Evolutionary conservation across 176 grass and related monocot genomes (phyloP).

Genomic region (Oryza meridionalis): DNA sequence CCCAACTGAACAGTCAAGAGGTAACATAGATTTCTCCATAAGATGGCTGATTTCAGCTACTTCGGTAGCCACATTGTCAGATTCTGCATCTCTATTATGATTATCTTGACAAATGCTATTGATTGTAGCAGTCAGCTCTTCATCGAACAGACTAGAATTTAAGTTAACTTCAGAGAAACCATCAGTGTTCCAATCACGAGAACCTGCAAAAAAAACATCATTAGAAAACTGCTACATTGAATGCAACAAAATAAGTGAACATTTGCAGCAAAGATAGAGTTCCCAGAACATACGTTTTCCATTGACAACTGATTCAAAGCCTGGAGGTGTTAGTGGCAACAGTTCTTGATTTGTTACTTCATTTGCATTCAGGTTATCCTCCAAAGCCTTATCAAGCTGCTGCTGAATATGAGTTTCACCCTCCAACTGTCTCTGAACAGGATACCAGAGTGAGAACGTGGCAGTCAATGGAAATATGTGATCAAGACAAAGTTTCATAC

Average conservation of each 20-base stretch:
- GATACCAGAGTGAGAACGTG: constrained; percentile 7
- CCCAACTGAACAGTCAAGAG: background rate
- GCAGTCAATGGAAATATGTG: constrained; percentile 11
- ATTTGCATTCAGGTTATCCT: constrained; percentile 2
- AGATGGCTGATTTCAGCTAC: constrained; percentile 8
- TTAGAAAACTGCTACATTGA: background rate
- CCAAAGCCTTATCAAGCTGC: constrained; percentile 22
- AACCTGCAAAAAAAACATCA: constrained; percentile 35
- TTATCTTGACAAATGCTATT: background rate
- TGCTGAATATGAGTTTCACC: background rate
- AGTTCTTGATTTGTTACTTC: constrained; percentile 34
- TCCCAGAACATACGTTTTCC: constrained; percentile 23
- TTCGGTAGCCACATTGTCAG: background rate
- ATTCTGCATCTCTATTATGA: background rate
- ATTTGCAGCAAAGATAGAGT: background rate
- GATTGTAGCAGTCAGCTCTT: background rate
- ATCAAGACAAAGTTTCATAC: constrained; percentile 30
- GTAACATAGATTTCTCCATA: background rate
- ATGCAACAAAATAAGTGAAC: constrained; percentile 5
- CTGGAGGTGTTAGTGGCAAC: constrained; percentile 2
- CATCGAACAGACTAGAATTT: background rate
- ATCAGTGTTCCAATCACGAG: background rate
- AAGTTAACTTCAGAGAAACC: background rate
- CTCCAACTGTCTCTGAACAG: constrained; percentile 11
- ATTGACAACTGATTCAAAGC: constrained; percentile 29